These are phyloP conservation scores for Lolium perenne DNA, from an alignment of 176 grass and related monocot genomes.

Conservation along the genomic window DNA sequence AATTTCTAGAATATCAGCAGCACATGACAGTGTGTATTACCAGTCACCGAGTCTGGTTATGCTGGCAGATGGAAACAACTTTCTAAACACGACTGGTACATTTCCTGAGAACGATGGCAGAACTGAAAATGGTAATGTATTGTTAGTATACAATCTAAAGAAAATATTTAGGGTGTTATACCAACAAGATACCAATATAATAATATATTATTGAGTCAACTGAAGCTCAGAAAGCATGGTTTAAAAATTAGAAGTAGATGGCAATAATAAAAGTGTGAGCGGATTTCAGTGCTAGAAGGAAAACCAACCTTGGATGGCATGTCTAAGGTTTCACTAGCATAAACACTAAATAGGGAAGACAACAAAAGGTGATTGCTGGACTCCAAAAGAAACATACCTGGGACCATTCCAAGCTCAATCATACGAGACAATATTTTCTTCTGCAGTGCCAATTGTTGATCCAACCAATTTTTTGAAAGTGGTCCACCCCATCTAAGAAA, in stretches of 20 bases:
- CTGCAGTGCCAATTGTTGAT: slow-evolving; percentile 77
- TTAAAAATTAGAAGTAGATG: slow-evolving; percentile 10
- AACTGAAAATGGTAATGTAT: slow-evolving; percentile 64
- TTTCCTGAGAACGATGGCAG: slow-evolving; percentile 96
- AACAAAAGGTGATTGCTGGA: neutral
- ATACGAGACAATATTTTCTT: slow-evolving; percentile 80
- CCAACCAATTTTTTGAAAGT: slow-evolving; percentile 86
- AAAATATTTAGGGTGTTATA: slow-evolving; percentile 1
- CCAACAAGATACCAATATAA: slow-evolving; percentile 26
- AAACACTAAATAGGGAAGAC: slow-evolving; percentile 27
- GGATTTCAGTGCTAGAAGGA: slow-evolving; percentile 4
- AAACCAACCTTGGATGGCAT: neutral
- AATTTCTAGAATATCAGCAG: slow-evolving; percentile 21
- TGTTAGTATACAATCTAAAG: slow-evolving; percentile 41
- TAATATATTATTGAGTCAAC: slow-evolving; percentile 30
- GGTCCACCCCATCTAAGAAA: slow-evolving; percentile 91
- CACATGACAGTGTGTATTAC: slow-evolving; percentile 52
- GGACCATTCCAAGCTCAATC: slow-evolving; percentile 91
- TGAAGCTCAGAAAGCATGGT: neutral
- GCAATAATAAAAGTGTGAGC: neutral
- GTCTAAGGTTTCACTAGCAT: slow-evolving; percentile 21
- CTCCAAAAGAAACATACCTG: slow-evolving; percentile 61
- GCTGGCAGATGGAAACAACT: slow-evolving; percentile 81
- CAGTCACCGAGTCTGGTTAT: slow-evolving; percentile 96
- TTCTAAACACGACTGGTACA: slow-evolving; percentile 81